phyloP scores from a whole-genome alignment of 2,329 filamentous ascomycete species.

The Fusarium nanum region DNA sequence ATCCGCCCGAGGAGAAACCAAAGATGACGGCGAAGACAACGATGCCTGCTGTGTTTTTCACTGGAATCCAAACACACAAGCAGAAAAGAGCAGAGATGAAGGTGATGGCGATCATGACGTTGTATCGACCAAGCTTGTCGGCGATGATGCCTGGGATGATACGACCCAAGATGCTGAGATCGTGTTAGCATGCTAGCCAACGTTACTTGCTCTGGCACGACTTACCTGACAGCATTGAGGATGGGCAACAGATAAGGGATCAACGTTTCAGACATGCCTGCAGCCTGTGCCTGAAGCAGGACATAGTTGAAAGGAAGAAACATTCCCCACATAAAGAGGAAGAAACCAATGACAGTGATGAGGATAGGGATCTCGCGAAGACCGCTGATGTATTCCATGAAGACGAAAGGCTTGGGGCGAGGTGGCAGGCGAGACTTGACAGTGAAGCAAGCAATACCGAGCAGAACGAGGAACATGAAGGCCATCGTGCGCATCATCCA shows the following conservation, averaged over 20 bases:
- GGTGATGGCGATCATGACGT: slow-evolving; percentile 64
- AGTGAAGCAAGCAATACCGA: slow-evolving; percentile 51
- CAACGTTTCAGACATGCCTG: slow-evolving; percentile 56
- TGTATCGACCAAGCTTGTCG: slow-evolving; percentile 59
- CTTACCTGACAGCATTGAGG: slow-evolving; percentile 65
- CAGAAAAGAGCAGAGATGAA: slow-evolving; percentile 60
- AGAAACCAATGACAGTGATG: slow-evolving; percentile 58
- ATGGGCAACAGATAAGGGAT: slow-evolving; percentile 65
- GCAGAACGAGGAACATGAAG: slow-evolving; percentile 57
- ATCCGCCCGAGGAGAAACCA: slow-evolving; percentile 75
- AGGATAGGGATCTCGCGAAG: slow-evolving; percentile 60
- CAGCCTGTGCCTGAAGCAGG: slow-evolving; percentile 59
- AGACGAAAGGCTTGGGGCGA: slow-evolving; percentile 57
- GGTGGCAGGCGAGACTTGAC: slow-evolving; percentile 57
- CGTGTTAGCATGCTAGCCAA: slow-evolving; percentile 18
- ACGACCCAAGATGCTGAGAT: slow-evolving; percentile 60
- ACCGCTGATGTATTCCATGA: slow-evolving; percentile 59
- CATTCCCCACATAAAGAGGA: slow-evolving; percentile 68
- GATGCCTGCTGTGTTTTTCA: slow-evolving; percentile 64
- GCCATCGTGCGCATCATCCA: slow-evolving; percentile 63
- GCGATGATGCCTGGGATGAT: slow-evolving; percentile 63
- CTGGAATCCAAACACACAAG: slow-evolving; percentile 62
- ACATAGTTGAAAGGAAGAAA: slow-evolving; percentile 67
- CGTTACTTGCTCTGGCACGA: neutral
- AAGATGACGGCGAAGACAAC: slow-evolving; percentile 75